A percentile compares a stretch with the other conserved stretches of the same genome.
Evolutionary conservation across 139 green algal species (phyloP).

Genomic region (Micractinium sp.): DNA sequence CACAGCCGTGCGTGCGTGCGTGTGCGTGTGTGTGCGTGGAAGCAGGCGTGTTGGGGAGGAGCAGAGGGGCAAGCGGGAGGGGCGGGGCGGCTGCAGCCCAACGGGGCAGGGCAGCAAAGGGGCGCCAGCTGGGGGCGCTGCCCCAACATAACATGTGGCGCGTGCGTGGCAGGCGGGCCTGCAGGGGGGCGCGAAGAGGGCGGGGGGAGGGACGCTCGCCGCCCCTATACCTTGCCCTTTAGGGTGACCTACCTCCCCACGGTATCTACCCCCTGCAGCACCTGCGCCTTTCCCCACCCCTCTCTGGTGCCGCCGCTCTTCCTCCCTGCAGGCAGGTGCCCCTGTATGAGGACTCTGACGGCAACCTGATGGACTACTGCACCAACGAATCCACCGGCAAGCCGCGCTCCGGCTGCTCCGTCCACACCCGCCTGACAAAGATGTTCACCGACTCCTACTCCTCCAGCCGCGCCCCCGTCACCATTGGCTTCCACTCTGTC

Average conservation of each 20-base stretch:
- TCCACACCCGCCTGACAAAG: background rate
- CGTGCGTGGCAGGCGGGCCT: too few relatives aligned
- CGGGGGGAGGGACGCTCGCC: too few relatives aligned
- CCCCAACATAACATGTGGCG: too few relatives aligned
- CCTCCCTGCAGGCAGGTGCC: background rate
- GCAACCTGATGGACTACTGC: conserved; percentile 4
- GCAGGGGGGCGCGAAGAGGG: too few relatives aligned
- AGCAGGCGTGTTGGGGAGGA: too few relatives aligned
- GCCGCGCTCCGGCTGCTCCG: background rate
- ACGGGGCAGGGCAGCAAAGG: too few relatives aligned
- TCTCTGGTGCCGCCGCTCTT: background rate
- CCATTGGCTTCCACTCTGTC: background rate
- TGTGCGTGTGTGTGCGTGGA: too few relatives aligned
- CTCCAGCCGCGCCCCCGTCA: background rate
- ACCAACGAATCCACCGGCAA: background rate
- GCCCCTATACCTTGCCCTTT: too few relatives aligned
- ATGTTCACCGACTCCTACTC: background rate
- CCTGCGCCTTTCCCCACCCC: background rate
- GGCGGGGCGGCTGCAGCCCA: too few relatives aligned
- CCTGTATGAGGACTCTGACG: background rate
- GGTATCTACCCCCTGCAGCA: background rate
- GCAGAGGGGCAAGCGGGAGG: too few relatives aligned
- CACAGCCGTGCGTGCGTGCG: too few relatives aligned
- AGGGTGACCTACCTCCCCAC: background rate
- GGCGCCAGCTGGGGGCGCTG: too few relatives aligned